Evolutionary conservation across 23 red algal genomes (phyloP).

Genomic region (Chondrus crispus): DNA sequence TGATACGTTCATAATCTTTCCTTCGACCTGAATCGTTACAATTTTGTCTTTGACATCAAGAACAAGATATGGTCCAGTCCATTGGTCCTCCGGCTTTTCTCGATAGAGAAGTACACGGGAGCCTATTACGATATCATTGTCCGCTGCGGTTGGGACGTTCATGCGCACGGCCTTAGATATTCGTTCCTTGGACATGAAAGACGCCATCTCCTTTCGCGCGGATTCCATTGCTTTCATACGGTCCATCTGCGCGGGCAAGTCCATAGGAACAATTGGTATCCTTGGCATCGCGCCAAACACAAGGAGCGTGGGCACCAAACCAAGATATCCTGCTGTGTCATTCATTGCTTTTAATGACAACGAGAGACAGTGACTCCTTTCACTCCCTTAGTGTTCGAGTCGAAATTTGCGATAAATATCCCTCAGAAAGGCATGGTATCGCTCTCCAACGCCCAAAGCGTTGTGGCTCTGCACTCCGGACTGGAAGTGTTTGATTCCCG

Average conservation of each 20-base stretch:
- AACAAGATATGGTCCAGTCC: neutral
- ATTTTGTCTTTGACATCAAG: neutral
- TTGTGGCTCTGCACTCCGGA: neutral
- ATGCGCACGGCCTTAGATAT: neutral
- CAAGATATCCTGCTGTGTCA: neutral
- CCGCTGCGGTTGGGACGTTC: neutral
- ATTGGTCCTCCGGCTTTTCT: neutral
- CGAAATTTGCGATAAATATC: neutral
- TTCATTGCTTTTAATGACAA: neutral
- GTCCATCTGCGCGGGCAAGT: neutral
- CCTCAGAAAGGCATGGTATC: neutral
- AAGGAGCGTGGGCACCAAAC: neutral
- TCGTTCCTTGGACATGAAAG: neutral
- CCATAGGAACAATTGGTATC: neutral
- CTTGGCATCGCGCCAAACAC: neutral
- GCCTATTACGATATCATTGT: neutral
- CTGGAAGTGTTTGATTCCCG: neutral
- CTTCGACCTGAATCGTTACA: neutral
- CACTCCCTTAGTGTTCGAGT: neutral
- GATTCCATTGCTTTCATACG: neutral
- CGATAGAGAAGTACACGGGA: neutral
- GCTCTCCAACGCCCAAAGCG: neutral
- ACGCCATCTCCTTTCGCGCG: neutral
- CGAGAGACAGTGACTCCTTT: neutral
- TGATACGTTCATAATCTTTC: neutral